A percentile compares a stretch with the other conserved stretches of the same genome.
phyloP scores from a whole-genome alignment of 2,329 filamentous ascomycete genomes.

The Endothia cerciana region DNA sequence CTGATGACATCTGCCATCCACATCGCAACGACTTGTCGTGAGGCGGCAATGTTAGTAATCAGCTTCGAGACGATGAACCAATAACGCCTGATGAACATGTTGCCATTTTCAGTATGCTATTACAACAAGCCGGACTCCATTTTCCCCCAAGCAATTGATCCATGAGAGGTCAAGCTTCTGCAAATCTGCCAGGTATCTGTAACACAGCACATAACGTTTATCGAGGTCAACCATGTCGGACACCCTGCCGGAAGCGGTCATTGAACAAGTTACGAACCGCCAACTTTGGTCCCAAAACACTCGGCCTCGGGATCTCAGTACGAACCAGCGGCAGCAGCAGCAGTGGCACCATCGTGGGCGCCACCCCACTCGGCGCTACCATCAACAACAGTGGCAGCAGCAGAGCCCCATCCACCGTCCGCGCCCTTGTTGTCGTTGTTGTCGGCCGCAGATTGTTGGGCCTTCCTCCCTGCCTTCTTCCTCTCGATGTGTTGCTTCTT shows the following conservation, averaged over 20 bases:
- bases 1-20: background rate
- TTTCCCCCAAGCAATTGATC: background rate
- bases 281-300: too few relatives aligned
- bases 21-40: too few relatives aligned
- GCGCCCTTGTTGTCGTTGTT: background rate
- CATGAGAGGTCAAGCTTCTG: background rate
- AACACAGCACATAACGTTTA: background rate
- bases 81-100: background rate
- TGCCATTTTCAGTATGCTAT: background rate
- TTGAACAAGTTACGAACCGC: background rate
- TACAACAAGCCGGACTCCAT: background rate
- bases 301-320: too few relatives aligned
- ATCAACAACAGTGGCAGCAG: slow-evolving; percentile 2
- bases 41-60: too few relatives aligned
- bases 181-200: background rate
- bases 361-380: slow-evolving; percentile 7
- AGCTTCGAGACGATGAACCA: background rate
- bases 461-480: slow-evolving; percentile 24
- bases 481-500: slow-evolving; percentile 27
- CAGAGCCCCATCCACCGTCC: slow-evolving; percentile 17
- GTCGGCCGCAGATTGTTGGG: background rate
- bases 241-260: background rate
- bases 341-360: background rate
- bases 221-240: background rate
- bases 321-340: background rate